Evolutionary conservation across 805 yeast genomes (phyloP).

Genomic region (Debaryomyces maramus): DNA sequence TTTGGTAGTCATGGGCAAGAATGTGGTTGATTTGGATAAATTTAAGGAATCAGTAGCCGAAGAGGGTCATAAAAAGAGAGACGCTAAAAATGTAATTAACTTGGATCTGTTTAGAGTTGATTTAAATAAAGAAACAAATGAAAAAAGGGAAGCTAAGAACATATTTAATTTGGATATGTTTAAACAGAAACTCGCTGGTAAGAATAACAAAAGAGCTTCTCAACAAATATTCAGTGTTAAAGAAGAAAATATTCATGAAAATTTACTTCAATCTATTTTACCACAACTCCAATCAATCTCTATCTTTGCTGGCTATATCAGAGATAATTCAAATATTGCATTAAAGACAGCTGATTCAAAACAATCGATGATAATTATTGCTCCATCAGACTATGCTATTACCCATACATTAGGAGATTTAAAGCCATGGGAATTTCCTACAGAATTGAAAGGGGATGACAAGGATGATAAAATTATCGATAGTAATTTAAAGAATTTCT

Average conservation of each 20-base stretch:
- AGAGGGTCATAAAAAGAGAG: constrained; percentile 8
- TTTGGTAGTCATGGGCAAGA: constrained; percentile 9
- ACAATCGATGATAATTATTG: constrained; percentile 56
- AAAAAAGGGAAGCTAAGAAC: constrained; percentile 18
- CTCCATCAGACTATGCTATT: constrained; percentile 67
- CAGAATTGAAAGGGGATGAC: constrained; percentile 37
- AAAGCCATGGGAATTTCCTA: constrained; percentile 87
- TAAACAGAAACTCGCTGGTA: background rate
- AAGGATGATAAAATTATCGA: constrained; percentile 48
- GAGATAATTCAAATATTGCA: constrained; percentile 57
- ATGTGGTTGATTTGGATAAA: constrained; percentile 13
- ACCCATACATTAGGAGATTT: constrained; percentile 41
- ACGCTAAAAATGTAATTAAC: constrained; percentile 14
- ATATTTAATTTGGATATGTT: constrained; percentile 8
- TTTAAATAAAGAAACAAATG: constrained; percentile 6
- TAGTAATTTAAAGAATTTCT: constrained; percentile 56
- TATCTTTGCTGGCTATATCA: constrained; percentile 67
- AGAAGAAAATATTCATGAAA: constrained; percentile 14
- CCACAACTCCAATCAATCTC: constrained; percentile 45
- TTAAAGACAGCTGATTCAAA: constrained; percentile 45
- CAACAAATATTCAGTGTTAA: constrained; percentile 11
- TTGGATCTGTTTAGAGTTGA: constrained; percentile 14
- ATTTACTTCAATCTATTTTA: constrained; percentile 34
- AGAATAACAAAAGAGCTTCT: constrained; percentile 1
- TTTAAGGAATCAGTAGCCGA: constrained; percentile 8